Percentiles rank a stretch among this genome's conserved stretches.
These are phyloP conservation scores for Obelidium mucronatum DNA, from an alignment of 192 early-diverging fungal species.

Conservation along the genomic window DNA sequence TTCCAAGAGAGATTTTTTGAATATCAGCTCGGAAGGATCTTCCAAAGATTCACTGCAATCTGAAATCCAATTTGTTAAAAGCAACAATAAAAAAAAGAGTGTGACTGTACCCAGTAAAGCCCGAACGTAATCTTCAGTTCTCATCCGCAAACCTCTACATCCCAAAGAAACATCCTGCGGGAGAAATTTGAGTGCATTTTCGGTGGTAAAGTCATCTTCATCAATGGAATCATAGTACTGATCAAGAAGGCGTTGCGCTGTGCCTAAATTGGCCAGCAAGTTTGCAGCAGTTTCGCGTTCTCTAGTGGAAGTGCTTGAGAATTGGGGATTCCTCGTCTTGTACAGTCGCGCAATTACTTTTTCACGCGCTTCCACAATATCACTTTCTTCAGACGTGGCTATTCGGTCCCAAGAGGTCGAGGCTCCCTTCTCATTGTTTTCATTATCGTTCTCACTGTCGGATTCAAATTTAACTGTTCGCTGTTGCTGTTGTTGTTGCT, in stretches of 20 bases:
- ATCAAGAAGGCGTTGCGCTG: constrained; percentile 2
- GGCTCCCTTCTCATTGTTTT: neutral
- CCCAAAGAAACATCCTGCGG: constrained; percentile 18
- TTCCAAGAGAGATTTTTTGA: neutral
- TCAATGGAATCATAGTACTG: constrained; percentile 19
- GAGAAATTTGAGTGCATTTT: neutral
- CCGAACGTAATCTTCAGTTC: neutral
- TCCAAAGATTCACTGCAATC: constrained; percentile 8
- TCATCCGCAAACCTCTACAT: neutral
- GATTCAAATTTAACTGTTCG: neutral
- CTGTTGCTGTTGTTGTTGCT: neutral
- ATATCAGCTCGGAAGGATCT: constrained; percentile 6
- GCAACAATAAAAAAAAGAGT: neutral
- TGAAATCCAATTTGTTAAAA: neutral
- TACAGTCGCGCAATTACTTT: neutral
- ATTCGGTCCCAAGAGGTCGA: too few species aligned
- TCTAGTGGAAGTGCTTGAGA: neutral
- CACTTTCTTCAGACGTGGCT: constrained; percentile 21
- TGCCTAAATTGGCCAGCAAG: constrained; percentile 1
- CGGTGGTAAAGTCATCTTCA: neutral
- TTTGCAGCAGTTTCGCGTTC: constrained; percentile 12
- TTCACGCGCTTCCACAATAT: constrained; percentile 12
- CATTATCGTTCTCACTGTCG: neutral
- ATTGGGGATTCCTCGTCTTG: neutral
- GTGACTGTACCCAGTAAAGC: constrained; percentile 2